Evolutionary conservation across 352 stramenopile species (phyloP), one percentile per base, ranked within the genome.

Genomic region (Phytophthora foliorum): DNA sequence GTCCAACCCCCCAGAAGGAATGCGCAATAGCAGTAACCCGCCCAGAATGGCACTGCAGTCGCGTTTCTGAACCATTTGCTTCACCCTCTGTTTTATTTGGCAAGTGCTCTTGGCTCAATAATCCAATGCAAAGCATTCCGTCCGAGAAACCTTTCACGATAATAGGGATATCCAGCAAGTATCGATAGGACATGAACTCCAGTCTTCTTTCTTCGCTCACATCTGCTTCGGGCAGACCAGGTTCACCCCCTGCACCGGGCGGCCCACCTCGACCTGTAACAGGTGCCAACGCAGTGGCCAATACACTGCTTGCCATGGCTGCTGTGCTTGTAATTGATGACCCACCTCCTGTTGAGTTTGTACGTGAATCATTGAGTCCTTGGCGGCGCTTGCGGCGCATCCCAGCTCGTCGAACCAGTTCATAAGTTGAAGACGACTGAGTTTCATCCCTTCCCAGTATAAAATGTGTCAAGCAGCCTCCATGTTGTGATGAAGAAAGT

Each of bases 151-250:
- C 82, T 41, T 77, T 83, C 13, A 53, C 73, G 9, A 89, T 61
- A 9, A 92, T 50, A 25, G 84, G 82, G 2, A 94, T 81, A 46
- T 94, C 84, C 44, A 91, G 52, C 36, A 94, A 65, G 44, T 84
- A 75, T 3, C 56, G 63, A 68, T 67, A 77, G 0, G 56, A 56
- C 22, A 56, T 17, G 11, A 69, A 31, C 0, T 68, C 50, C 11
- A 6, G 6, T 39, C 36, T 55, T 38, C 19, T 27, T 36, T 65
- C 34, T 38, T 57, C 45, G 7, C 45, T 51, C 21, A 34, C 42
- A 38, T 61, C 50, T n/a, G 51, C 17, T 31, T 69, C 60, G 2
- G n/a, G 46, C 8, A 56, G 29, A 41, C n/a, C 14, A 17, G 27
- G 17, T 14, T 74, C 57, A 4, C 24, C 25, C 21, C 16, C 52